Conservation (phyloP, 1,139 yeast genomes). For the Yamadazyma sp. region DNA sequence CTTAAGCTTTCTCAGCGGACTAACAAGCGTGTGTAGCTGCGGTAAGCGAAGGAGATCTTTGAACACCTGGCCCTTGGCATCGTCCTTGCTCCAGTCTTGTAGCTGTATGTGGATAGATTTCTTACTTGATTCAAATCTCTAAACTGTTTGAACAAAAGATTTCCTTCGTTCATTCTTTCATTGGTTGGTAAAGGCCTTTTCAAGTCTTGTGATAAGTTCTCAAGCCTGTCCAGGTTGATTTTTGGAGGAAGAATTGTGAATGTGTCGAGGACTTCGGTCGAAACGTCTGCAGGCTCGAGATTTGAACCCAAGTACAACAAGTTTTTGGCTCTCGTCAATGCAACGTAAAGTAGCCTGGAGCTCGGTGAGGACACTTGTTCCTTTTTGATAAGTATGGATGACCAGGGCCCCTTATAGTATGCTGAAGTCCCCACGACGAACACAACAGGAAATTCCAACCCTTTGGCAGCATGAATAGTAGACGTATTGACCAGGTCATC, state of each 20-base stretch:
- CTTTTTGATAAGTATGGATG: slow-evolving; percentile 10
- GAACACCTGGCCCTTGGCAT: no score
- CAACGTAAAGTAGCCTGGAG: slow-evolving; percentile 57
- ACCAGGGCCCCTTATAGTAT: slow-evolving; percentile 19
- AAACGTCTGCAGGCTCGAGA: slow-evolving; percentile 10
- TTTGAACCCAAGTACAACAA: slow-evolving; percentile 41
- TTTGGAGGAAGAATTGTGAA: slow-evolving; percentile 18
- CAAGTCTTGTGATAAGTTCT: slow-evolving; percentile 9
- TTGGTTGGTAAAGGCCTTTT: slow-evolving; percentile 11
- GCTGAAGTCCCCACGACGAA: slow-evolving; percentile 46
- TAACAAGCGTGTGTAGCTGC: no score
- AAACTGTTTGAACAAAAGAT: slow-evolving; percentile 11
- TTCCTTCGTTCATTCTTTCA: slow-evolving; percentile 13
- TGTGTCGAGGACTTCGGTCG: slow-evolving; percentile 6
- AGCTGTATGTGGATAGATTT: not conserved
- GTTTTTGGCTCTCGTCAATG: slow-evolving; percentile 60
- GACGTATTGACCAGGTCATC: slow-evolving; percentile 47
- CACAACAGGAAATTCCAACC: slow-evolving; percentile 69
- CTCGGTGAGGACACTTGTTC: slow-evolving; percentile 11
- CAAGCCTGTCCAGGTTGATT: slow-evolving; percentile 8
- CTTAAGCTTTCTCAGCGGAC: no score
- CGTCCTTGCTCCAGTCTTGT: not conserved
- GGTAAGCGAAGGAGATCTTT: no score
- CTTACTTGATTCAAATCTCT: slow-evolving; percentile 3
- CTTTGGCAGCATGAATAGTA: slow-evolving; percentile 72